phyloP scores from a whole-genome alignment of 345 rosid species.

The Salix koriyanagi region DNA sequence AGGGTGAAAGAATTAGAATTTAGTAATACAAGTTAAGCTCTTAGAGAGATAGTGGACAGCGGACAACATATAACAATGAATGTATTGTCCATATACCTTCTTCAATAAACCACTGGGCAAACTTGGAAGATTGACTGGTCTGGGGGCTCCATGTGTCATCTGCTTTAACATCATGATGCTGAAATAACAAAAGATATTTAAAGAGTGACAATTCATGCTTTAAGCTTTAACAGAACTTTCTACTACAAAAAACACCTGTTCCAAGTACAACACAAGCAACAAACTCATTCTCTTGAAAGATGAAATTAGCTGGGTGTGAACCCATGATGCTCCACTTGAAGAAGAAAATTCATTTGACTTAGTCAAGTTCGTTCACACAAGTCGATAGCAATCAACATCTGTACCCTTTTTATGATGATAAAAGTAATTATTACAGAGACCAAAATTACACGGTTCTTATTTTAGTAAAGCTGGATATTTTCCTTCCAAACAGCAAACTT shows the following conservation, averaged over 20 bases:
- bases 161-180: slow-evolving; percentile 47
- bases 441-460: not conserved
- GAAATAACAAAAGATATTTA: slow-evolving; percentile 20
- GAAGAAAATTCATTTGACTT: not conserved
- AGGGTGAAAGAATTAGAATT: slow-evolving; percentile 3
- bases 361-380: not conserved
- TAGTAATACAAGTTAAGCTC: not conserved
- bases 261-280: not conserved
- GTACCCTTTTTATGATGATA: not conserved
- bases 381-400: not conserved
- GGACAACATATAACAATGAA: not conserved
- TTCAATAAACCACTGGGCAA: slow-evolving; percentile 81
- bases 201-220: slow-evolving; percentile 10
- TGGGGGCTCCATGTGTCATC: slow-evolving; percentile 45
- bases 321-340: not conserved
- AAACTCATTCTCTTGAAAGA: not conserved
- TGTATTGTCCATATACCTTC: slow-evolving; percentile 50
- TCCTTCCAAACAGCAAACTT: not conserved
- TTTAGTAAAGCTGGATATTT: not conserved
- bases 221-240: not conserved
- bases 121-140: slow-evolving; percentile 65
- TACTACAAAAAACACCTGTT: not conserved
- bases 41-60: not conserved
- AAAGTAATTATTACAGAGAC: not conserved
- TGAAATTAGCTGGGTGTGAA: not conserved